Conservation (phyloP, 306 rosid species). For the Quercus bicolor region DNA sequence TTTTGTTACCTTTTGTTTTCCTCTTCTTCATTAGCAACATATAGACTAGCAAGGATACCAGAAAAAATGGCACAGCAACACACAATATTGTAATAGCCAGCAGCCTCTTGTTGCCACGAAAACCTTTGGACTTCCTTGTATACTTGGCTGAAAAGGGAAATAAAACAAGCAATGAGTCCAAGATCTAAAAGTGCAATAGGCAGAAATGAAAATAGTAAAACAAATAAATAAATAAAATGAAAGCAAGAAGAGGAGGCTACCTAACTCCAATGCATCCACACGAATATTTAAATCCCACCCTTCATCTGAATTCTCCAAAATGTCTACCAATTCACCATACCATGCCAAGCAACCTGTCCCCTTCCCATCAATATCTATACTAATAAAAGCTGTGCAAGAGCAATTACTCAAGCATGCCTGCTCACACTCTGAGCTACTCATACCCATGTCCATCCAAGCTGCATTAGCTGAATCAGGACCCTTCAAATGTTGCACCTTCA, state of each 20-base stretch:
- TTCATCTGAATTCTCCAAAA: constrained; percentile 1
- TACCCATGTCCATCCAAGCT: neutral
- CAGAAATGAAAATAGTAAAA: neutral
- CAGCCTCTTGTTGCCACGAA: neutral
- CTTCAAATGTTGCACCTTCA: neutral
- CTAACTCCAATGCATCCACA: constrained; percentile 9
- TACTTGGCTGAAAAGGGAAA: neutral
- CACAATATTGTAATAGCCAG: neutral
- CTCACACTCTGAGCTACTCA: constrained; percentile 12
- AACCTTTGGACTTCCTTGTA: neutral
- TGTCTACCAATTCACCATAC: constrained; percentile 28
- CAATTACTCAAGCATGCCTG: constrained; percentile 27
- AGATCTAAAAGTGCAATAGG: neutral
- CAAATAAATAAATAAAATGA: neutral
- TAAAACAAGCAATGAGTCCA: too few relatives aligned
- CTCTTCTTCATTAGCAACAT: neutral
- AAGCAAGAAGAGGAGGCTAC: neutral
- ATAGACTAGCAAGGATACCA: neutral
- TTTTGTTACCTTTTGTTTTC: neutral
- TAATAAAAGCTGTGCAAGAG: constrained; percentile 28
- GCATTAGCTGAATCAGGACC: neutral
- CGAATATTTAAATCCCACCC: constrained; percentile 24
- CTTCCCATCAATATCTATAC: constrained; percentile 1
- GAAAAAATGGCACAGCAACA: neutral
- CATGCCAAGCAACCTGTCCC: constrained; percentile 28